These are phyloP conservation scores for Syzygium grande DNA, from an alignment of 345 rosid species.

Conservation along the genomic window DNA sequence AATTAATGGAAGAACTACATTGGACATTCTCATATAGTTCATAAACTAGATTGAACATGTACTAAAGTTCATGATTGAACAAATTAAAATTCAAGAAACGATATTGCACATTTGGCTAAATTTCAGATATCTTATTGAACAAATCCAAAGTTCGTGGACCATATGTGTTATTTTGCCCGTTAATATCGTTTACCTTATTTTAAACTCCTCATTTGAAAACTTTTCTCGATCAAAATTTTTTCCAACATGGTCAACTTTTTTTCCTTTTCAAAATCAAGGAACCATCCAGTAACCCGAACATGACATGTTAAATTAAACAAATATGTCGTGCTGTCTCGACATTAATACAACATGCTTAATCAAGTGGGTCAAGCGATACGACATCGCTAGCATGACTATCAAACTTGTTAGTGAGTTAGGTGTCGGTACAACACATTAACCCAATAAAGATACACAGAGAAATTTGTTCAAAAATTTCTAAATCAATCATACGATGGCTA, in stretches of 20 bases:
- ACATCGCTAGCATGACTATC: accelerated
- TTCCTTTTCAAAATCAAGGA: background rate
- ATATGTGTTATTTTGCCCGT: too few relatives aligned
- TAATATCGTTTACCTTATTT: background rate
- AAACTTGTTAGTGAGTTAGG: background rate
- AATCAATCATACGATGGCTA: accelerated
- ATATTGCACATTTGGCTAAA: too few relatives aligned
- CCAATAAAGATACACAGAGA: background rate
- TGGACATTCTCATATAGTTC: too few relatives aligned
- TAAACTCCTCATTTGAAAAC: background rate
- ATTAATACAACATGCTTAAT: background rate
- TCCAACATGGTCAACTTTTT: background rate
- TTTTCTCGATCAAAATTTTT: background rate
- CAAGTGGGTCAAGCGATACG: accelerated
- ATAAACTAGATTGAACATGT: too few relatives aligned
- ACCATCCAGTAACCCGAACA: background rate
- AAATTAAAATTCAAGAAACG: too few relatives aligned
- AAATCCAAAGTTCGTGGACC: too few relatives aligned
- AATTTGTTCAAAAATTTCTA: background rate
- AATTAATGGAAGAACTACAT: too few relatives aligned
- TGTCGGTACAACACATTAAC: background rate
- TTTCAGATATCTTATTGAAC: too few relatives aligned
- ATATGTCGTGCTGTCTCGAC: too few relatives aligned
- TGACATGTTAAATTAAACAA: background rate
- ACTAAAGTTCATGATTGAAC: too few relatives aligned